Evolutionary conservation across 495 filamentous ascomycete species (phyloP), one percentile per base, ranked within the genome.

Genomic region (Thermothielavioides terrestris): DNA sequence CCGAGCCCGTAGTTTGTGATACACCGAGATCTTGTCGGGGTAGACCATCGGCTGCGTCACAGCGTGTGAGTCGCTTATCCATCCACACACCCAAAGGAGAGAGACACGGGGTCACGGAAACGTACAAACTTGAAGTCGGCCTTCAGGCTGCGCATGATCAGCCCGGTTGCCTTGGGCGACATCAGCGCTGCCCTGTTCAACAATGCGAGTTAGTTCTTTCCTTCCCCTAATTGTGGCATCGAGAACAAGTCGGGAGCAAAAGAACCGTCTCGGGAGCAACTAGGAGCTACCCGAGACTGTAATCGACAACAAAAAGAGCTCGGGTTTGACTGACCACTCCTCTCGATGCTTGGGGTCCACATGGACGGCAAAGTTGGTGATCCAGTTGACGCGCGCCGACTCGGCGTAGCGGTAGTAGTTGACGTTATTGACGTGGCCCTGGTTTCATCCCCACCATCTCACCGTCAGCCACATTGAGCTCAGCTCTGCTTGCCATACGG

Each of bases 71-170:
- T 34, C n/a, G 12, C 4, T 7, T 25, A 14, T 26, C n/a, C 4
- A 10, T 17, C 32, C 5, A 25, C 26, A 42, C 11, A 7, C 27
- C 7, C 7, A 38, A n/a, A 20, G 20, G 27, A 6, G 27, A 20
- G 4, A 38, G 15, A 20, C 15, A 22, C 10, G 11, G 11, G 31
- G 10, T n/a, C n/a, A n/a, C n/a, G n/a, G 22, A 28, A 37, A 72
- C 78, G 4, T 69, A 95, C 89, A 73, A 96, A 94, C 70, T 96
- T 96, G 61, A 85, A 98, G 57, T 95, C 86, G 4, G 84, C 77
- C 58, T 79, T 85, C 42, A 98, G 88, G 45, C 81, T 85, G 58
- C 79, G 73, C 59, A 96, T 64, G 41, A 96, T 95, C 45, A 96
- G 55, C 0, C 91, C 92, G 8, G 77, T 73, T 0, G 78, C 78